Base-by-base conservation (phyloP, 1,284 basidiomycete genomes). In the Cryptococcus amylolentus region DNA sequence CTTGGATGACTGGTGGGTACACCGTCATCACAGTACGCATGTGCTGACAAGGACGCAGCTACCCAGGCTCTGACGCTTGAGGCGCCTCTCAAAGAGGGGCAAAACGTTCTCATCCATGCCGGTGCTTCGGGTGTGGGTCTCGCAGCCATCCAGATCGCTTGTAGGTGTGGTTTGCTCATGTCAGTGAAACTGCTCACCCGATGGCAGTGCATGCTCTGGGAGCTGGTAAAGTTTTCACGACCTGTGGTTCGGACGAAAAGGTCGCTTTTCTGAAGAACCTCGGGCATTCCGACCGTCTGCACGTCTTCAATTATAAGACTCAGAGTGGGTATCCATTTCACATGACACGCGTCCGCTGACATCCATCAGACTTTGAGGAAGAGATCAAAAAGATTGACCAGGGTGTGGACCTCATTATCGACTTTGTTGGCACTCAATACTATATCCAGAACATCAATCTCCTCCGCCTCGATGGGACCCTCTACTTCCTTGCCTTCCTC, bases 101-200 rank as follows among this genome's bases (percentile, higher is more conserved):
- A 91, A 51, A 79, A 88, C 65, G 88, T 91, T 10, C 81, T 98
- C 20, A 82, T 98, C 26, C 94, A 96, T 70, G 91, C 91, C 26
- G 91, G 87, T 9, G 91, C 90, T 3, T 90, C 88, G 9, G 91
- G 93, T 50, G 93, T 97, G 3, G 94, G 94, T 2, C 77, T 95
- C 14, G 88, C 93, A 3, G 91, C 91, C 3, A 91, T 91, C 55
- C 94, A 98, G 77, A 80, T 98, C 20, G 90, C 92, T 13, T 83
- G 88, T 56, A 71, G 83, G 53, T 85, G 82, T 4, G 2, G 3
- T 46, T 26, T 47, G 5, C 2, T 40, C 10, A 23, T 23, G 23
- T 23, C 23, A 31, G 31, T 12, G 35, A 13, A 16, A 27, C 42
- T 16, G 39, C 10, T 16, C 4, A 44, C 10, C 20, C 9, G 12